Evolutionary conservation across 352 stramenopile genomes (phyloP).

Genomic region (Globisporangium spiculum): DNA sequence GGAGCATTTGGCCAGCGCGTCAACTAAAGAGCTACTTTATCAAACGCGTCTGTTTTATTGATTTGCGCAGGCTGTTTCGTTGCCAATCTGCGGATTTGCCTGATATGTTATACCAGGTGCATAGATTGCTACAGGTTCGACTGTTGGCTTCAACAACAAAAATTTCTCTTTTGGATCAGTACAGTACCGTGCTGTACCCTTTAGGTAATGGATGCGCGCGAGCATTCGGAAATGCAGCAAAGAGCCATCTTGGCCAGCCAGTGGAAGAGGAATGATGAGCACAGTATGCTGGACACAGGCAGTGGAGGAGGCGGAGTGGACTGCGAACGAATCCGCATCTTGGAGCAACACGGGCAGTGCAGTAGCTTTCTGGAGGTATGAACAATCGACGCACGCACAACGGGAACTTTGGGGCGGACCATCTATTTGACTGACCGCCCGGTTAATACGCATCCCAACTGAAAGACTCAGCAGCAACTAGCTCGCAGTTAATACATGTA

Average conservation of each 20-base stretch:
- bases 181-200: slow-evolving; percentile 8
- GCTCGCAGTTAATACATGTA: not conserved
- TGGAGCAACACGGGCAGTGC: too few species aligned
- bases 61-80: not conserved
- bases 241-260: not conserved
- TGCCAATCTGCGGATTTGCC: not conserved
- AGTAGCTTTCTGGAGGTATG: not conserved
- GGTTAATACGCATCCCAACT: not conserved
- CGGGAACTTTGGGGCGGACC: not conserved
- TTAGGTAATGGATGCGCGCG: not conserved
- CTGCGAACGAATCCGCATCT: not conserved
- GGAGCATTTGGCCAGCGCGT: slow-evolving; percentile 1
- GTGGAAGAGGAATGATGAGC: not conserved
- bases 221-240: not conserved
- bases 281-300: not conserved
- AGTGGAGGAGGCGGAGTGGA: not conserved
- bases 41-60: not conserved
- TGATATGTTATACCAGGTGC: not conserved
- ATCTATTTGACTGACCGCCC: not conserved
- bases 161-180: slow-evolving; percentile 4
- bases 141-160: slow-evolving; percentile 1
- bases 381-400: not conserved
- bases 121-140: not conserved
- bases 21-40: not conserved
- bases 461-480: not conserved